These are phyloP conservation scores for Eleusine indica DNA, from an alignment of 176 grass and related monocot species.

Conservation along the genomic window DNA sequence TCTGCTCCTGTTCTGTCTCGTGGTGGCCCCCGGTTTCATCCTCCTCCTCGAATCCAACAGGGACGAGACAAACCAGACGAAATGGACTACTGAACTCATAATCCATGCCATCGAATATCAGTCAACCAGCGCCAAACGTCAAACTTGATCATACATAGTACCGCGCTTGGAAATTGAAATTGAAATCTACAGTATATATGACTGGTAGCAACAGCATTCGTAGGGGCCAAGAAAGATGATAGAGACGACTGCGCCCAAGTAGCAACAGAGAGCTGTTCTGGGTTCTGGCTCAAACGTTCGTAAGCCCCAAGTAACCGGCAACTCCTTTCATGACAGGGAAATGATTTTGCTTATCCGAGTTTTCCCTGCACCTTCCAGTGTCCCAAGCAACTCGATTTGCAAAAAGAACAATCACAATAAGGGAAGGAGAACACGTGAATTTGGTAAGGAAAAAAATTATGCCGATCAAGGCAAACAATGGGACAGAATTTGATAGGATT, in stretches of 20 bases:
- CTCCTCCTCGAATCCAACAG: background rate
- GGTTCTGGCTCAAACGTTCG: background rate
- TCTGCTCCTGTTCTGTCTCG: background rate
- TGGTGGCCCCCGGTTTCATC: background rate
- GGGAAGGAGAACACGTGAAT: background rate
- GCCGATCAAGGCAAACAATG: background rate
- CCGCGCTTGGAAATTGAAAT: background rate
- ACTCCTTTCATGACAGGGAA: background rate
- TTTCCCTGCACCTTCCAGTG: background rate
- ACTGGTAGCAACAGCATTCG: background rate
- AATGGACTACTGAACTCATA: background rate
- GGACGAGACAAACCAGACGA: background rate
- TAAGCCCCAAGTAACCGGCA: background rate
- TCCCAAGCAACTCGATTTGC: background rate
- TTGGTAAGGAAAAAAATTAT: background rate
- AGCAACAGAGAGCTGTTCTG: too few species aligned
- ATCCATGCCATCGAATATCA: background rate
- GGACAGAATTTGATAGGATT: background rate
- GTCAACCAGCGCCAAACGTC: background rate
- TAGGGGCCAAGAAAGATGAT: constrained; percentile 15
- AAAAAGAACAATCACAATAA: background rate
- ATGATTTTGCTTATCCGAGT: background rate
- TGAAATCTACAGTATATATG: too few species aligned
- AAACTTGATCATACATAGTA: background rate
- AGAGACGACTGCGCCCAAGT: background rate